A percentile compares a stretch with the other conserved stretches of the same genome.
Conservation (phyloP, 106 monocot species). For the Alisma plantagoaquatica region DNA sequence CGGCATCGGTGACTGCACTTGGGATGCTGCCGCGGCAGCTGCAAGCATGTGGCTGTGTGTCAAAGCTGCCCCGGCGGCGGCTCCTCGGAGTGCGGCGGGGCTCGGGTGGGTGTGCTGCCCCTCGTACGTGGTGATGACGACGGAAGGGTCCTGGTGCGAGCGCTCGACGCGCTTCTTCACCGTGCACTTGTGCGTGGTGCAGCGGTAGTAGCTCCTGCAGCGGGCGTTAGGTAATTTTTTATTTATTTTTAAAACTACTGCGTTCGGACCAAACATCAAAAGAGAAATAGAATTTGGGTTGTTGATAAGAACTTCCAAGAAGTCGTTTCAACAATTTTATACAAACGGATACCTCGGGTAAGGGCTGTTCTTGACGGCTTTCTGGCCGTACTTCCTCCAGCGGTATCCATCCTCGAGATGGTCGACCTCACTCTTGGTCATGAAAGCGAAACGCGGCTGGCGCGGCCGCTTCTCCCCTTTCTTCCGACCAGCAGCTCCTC, state of each 20-base stretch:
- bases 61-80: too few species aligned
- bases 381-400: slow-evolving; percentile 96
- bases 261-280: background rate
- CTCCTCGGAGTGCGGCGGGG: slow-evolving; percentile 46
- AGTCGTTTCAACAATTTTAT: too few species aligned
- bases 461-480: slow-evolving; percentile 64
- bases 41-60: slow-evolving; percentile 23
- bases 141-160: slow-evolving; percentile 63
- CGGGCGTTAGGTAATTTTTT: background rate
- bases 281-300: too few species aligned
- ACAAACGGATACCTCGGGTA: slow-evolving; percentile 97
- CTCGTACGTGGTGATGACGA: slow-evolving; percentile 90
- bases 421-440: slow-evolving; percentile 95
- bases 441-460: slow-evolving; percentile 75
- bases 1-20: too few species aligned
- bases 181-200: slow-evolving; percentile 79
- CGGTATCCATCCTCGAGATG: slow-evolving; percentile 86
- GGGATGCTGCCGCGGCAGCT: background rate
- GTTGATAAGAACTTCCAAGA: too few species aligned
- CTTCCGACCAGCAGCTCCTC: too few species aligned
- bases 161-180: slow-evolving; percentile 94
- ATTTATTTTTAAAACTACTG: background rate
- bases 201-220: slow-evolving; percentile 83
- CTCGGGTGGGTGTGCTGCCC: slow-evolving; percentile 78
- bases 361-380: slow-evolving; percentile 93